A percentile compares a stretch with the other conserved stretches of the same genome.
Conservation (phyloP, 1,284 basidiomycete species). For the Marasmius oreades region DNA sequence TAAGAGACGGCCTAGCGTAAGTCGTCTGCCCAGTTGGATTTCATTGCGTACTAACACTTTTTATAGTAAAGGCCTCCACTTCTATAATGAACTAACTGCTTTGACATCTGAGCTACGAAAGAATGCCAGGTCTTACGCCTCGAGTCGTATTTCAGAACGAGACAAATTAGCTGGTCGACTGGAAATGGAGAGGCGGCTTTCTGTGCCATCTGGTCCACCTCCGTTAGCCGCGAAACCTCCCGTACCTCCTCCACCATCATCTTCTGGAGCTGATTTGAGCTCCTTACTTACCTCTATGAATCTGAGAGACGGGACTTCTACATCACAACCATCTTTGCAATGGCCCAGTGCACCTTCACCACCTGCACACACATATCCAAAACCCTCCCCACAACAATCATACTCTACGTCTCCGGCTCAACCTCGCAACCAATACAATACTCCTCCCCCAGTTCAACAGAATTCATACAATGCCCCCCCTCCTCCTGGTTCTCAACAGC, state of each 20-base stretch:
- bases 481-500: conserved; percentile 21
- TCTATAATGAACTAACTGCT: conserved; percentile 82
- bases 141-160: conserved; percentile 67
- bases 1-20: conserved; percentile 78
- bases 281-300: conserved; percentile 55
- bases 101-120: conserved; percentile 59
- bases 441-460: conserved; percentile 13
- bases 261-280: conserved; percentile 40
- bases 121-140: conserved; percentile 63
- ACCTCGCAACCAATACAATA: neutral
- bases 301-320: conserved; percentile 29
- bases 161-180: conserved; percentile 65
- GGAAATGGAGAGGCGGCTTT: conserved; percentile 66
- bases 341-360: conserved; percentile 14
- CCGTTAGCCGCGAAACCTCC: conserved; percentile 47
- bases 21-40: conserved; percentile 29
- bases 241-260: conserved; percentile 46
- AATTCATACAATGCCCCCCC: conserved; percentile 5
- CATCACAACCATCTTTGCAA: conserved; percentile 31
- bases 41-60: conserved; percentile 10
- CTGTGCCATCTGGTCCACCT: conserved; percentile 37
- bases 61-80: conserved; percentile 79
- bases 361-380: neutral
- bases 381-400: conserved; percentile 4
- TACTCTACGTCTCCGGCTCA: conserved; percentile 8